These are phyloP conservation scores for Bryoglossum gracile DNA, from an alignment of 495 filamentous ascomycete species.

Conservation along the genomic window DNA sequence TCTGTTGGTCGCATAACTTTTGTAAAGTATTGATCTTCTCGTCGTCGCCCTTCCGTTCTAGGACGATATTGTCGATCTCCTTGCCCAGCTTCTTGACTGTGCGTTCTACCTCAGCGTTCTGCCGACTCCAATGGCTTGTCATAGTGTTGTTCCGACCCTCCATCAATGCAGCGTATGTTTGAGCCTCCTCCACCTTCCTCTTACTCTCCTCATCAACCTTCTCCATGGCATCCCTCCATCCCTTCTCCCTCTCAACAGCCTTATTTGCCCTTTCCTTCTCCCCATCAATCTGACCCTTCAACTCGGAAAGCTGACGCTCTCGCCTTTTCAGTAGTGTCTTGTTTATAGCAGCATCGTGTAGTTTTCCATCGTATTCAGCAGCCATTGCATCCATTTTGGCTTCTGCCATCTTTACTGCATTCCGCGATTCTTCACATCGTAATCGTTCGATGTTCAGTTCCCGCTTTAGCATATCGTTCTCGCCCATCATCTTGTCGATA, in stretches of 20 bases:
- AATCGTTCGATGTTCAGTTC: conserved; percentile 70
- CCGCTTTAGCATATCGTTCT: conserved; percentile 77
- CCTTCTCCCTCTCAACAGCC: conserved; percentile 52
- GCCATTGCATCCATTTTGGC: conserved; percentile 63
- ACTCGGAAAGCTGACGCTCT: conserved; percentile 71
- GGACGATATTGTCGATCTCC: conserved; percentile 39
- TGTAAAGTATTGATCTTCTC: conserved; percentile 50
- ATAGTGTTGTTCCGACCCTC: conserved; percentile 67
- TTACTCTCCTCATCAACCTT: conserved; percentile 53
- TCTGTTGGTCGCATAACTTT: conserved; percentile 61
- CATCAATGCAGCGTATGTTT: conserved; percentile 44
- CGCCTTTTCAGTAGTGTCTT: conserved; percentile 66
- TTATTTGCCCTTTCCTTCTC: conserved; percentile 57
- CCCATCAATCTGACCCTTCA: conserved; percentile 56
- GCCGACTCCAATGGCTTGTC: conserved; percentile 53
- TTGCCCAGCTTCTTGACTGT: conserved; percentile 46
- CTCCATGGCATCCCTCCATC: conserved; percentile 55
- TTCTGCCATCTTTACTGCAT: conserved; percentile 64
- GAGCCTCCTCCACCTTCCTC: conserved; percentile 54
- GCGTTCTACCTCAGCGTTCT: conserved; percentile 52
- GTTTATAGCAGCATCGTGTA: conserved; percentile 63
- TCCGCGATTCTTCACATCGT: conserved; percentile 64
- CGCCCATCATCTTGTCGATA: conserved; percentile 80
- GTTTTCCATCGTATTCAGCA: conserved; percentile 57
- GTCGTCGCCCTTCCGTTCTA: conserved; percentile 48